Base-by-base conservation (phyloP, 106 monocot species). In the Dendrobium chrysotoxum region DNA sequence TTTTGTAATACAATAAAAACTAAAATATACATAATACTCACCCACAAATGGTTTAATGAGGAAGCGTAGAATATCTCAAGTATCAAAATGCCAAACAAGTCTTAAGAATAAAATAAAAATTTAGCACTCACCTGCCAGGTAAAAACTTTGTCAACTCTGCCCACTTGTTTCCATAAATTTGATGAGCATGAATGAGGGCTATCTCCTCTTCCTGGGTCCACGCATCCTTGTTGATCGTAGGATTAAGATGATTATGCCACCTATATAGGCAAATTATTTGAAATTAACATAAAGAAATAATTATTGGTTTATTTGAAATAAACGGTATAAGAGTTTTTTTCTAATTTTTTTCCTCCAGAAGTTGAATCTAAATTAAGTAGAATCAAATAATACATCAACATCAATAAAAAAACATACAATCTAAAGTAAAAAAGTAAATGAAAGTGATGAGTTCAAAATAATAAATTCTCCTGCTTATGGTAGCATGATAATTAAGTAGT, bases 201-300 rank as follows among this genome's bases (percentile, higher is more conserved):
- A 92, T 86, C 75, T 92, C 92, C 80, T 92, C 92, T 78, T 90
- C 92, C 84, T 92, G 92, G 55, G 90, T 92, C 92, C 92, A 92
- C 72, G 92, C 84, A 54, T 92, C 88, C 79, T 83, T 88, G 84
- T 92, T 92, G 78, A 92, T 90, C 53, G 84, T 46, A 55, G 92
- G 92, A 45, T 92, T 92, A 76, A 92, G 88, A 88, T 92, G 92
- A 85, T 92, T 88, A 81, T 92, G 90, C 92, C 92, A 92, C 84
- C 92, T 92, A 57, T 28, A 75, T 11, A 75, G 17, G 7, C 42
- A 8, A 40, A 21, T 42, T 20, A 74, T 42, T 41, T 40, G n/a
- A 21, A 74, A 74, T 41, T 21, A 41, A 5, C 3, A 70, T 11
- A 70, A 70, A 16, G 70, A 31, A 70, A 35, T 35, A 70, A 5